These are phyloP conservation scores for Eucommia ulmoides DNA, from an alignment of 257 asterid genomes.

Conservation along the genomic window DNA sequence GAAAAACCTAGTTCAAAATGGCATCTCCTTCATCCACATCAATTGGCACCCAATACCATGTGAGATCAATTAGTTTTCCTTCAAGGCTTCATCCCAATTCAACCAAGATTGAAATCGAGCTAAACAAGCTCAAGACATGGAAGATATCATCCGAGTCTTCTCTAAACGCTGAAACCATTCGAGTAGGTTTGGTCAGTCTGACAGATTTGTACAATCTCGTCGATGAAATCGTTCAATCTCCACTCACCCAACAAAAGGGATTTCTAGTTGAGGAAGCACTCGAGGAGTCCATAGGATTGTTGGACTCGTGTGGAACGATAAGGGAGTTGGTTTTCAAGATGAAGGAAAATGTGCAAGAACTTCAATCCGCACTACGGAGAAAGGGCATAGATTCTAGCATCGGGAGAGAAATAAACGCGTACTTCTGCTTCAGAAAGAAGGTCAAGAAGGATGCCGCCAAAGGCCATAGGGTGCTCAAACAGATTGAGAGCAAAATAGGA, in stretches of 20 bases:
- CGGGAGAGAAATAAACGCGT: not conserved
- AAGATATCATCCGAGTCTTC: slow-evolving; percentile 15
- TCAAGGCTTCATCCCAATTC: slow-evolving; percentile 46
- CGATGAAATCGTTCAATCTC: slow-evolving; percentile 17
- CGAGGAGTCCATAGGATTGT: slow-evolving; percentile 33
- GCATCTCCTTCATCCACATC: slow-evolving; percentile 18
- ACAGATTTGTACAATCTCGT: slow-evolving; percentile 35
- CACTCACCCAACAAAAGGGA: slow-evolving; percentile 21
- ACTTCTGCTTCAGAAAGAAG: not conserved
- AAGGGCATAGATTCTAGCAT: slow-evolving; percentile 26
- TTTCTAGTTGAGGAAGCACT: slow-evolving; percentile 25
- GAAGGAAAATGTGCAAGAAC: slow-evolving; percentile 30
- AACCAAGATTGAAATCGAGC: slow-evolving; percentile 29
- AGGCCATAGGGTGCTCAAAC: not conserved
- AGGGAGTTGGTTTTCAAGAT: slow-evolving; percentile 27
- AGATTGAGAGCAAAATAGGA: not conserved
- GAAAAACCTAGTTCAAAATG: slow-evolving; percentile 20
- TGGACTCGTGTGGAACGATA: slow-evolving; percentile 47
- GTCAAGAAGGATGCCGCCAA: not conserved
- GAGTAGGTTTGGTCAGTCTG: slow-evolving; percentile 22
- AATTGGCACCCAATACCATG: slow-evolving; percentile 17
- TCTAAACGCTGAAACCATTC: slow-evolving; percentile 23
- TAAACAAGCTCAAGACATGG: slow-evolving; percentile 26
- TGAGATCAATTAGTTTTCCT: slow-evolving; percentile 73
- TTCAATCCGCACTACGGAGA: slow-evolving; percentile 60